Evolutionary conservation across 176 grass and related monocot species (phyloP).

Genomic region (Aegilops sharonensis): DNA sequence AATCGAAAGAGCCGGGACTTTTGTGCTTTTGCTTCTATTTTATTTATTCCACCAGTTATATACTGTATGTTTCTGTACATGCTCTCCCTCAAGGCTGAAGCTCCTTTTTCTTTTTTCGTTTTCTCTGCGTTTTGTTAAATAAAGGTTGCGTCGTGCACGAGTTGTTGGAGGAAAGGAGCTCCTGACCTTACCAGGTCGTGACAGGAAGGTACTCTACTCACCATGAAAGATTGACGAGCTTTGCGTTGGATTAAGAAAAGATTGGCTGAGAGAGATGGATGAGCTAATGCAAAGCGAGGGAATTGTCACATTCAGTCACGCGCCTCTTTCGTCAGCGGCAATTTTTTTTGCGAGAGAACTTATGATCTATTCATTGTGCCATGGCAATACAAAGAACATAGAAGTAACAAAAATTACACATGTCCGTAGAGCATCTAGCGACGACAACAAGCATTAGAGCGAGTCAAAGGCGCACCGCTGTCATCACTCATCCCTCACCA

Average conservation of each 20-base stretch:
- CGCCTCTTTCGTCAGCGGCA: not conserved
- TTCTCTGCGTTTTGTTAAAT: not conserved
- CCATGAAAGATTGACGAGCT: not conserved
- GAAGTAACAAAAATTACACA: too few relatives aligned
- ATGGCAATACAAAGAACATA: too few relatives aligned
- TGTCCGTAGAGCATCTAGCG: too few relatives aligned
- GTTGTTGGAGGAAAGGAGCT: constrained; percentile 23
- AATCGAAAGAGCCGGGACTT: not conserved
- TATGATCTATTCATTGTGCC: too few relatives aligned
- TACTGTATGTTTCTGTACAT: too few relatives aligned
- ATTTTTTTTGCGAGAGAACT: too few relatives aligned
- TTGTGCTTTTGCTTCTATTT: not conserved
- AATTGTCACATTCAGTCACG: too few relatives aligned
- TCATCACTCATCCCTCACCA: too few relatives aligned
- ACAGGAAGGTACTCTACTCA: not conserved
- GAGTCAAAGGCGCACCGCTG: too few relatives aligned
- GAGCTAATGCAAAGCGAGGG: not conserved
- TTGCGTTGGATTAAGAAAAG: not conserved
- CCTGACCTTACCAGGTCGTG: not conserved
- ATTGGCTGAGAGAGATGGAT: not conserved
- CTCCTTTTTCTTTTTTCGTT: not conserved
- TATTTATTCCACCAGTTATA: too few relatives aligned
- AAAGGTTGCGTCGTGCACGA: not conserved
- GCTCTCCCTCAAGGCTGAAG: not conserved
- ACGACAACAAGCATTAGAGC: too few relatives aligned